Conservation (phyloP, 106 monocot species). For the Dendrobium nobile region DNA sequence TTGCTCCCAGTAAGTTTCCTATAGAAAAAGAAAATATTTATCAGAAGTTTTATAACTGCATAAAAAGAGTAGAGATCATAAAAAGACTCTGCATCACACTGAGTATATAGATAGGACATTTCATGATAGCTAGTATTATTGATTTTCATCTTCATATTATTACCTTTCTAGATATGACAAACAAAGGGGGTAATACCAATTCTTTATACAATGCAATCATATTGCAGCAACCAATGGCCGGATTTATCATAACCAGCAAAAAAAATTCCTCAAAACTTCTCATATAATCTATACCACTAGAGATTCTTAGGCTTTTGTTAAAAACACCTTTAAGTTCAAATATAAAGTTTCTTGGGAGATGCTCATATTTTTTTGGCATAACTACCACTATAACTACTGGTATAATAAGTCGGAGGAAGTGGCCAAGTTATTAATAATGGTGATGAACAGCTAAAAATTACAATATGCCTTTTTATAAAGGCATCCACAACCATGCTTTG, state of each 20-base stretch:
- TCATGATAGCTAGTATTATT: background rate
- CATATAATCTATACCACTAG: background rate
- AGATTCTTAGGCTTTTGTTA: background rate
- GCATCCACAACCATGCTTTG: no score
- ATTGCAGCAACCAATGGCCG: background rate
- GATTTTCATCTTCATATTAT: background rate
- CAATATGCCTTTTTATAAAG: no score
- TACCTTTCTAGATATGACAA: background rate
- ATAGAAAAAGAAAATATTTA: background rate
- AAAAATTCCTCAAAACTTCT: background rate
- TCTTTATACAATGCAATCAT: background rate
- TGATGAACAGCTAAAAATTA: no score
- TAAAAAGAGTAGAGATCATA: no score
- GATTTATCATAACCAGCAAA: background rate
- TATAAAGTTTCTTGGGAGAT: background rate
- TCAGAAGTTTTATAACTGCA: background rate
- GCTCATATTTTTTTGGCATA: background rate
- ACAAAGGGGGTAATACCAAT: background rate
- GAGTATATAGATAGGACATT: no score
- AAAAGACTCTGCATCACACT: no score
- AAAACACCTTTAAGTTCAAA: background rate
- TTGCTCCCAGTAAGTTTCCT: slow-evolving; percentile 52
- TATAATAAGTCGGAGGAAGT: no score
- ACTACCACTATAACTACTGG: no score
- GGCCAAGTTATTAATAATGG: no score